Evolutionary conservation across 2,329 filamentous ascomycete genomes (phyloP).

Genomic region (Colletotrichum viniferum): DNA sequence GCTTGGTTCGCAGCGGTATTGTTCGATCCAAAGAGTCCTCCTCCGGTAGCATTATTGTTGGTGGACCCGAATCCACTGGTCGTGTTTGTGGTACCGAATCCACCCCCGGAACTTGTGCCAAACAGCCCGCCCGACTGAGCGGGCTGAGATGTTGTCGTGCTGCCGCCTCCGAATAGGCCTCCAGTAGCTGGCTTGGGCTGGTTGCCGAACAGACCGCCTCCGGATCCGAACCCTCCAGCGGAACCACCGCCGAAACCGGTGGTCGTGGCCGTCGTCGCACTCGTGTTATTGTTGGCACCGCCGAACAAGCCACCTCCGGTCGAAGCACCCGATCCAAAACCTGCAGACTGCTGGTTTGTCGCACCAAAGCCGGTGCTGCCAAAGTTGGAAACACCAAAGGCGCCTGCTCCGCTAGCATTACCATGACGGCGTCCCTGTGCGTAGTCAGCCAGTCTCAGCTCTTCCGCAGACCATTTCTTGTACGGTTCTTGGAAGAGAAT

Average conservation of each 20-base stretch:
- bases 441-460: constrained; percentile 85
- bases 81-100: constrained; percentile 10
- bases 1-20: constrained; percentile 31
- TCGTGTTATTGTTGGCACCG: constrained; percentile 28
- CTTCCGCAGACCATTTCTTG: constrained; percentile 89
- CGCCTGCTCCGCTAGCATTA: constrained; percentile 81
- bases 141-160: constrained; percentile 17
- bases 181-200: constrained; percentile 18
- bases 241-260: constrained; percentile 26
- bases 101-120: constrained; percentile 25
- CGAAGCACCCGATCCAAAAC: constrained; percentile 44
- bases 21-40: constrained; percentile 26
- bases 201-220: constrained; percentile 47
- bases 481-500: constrained; percentile 81
- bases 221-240: constrained; percentile 41
- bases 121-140: constrained; percentile 26
- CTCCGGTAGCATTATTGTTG: constrained; percentile 22
- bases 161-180: constrained; percentile 7
- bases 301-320: constrained; percentile 44
- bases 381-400: constrained; percentile 72
- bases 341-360: constrained; percentile 38
- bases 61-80: constrained; percentile 35
- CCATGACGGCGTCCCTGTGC: constrained; percentile 83
- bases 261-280: constrained; percentile 7
- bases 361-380: constrained; percentile 52